phyloP scores from a whole-genome alignment of 768 basidiomycete genomes.

The Calocera cornea region DNA sequence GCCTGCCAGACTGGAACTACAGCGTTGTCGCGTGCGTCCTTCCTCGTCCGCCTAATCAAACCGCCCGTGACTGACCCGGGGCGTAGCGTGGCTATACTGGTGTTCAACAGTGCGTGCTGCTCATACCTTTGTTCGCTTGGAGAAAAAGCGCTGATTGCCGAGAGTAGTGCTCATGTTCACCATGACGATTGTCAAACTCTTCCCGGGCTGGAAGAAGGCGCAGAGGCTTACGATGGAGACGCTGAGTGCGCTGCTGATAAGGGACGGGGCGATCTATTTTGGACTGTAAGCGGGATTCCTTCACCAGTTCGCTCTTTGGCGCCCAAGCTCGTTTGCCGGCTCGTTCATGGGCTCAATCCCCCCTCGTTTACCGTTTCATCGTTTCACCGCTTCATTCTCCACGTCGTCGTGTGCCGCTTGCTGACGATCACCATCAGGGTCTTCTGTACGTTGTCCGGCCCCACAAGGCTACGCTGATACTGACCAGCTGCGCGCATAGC shows the following conservation, averaged over 20 bases:
- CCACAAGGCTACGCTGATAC: no score
- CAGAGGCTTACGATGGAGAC: not conserved
- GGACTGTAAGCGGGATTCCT: not conserved
- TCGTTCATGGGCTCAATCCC: no score
- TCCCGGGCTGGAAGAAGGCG: not conserved
- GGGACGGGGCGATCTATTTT: not conserved
- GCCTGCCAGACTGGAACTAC: constrained; percentile 1
- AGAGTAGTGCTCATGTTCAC: not conserved
- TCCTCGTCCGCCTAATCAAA: no score
- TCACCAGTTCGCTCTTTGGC: no score
- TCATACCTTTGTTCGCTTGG: not conserved
- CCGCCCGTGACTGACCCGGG: no score
- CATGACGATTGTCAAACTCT: not conserved
- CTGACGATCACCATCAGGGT: not conserved
- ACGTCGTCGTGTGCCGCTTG: no score
- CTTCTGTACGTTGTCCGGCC: not conserved
- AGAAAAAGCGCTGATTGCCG: not conserved
- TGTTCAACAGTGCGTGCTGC: not conserved
- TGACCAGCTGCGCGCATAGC: not conserved
- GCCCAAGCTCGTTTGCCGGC: no score
- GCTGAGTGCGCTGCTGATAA: not conserved
- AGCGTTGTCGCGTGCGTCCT: not conserved
- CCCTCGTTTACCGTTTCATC: no score
- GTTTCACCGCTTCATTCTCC: no score
- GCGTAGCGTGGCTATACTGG: not conserved